Evolutionary conservation across 1,284 basidiomycete genomes (phyloP).

Genomic region (Cerioporus squamosus): DNA sequence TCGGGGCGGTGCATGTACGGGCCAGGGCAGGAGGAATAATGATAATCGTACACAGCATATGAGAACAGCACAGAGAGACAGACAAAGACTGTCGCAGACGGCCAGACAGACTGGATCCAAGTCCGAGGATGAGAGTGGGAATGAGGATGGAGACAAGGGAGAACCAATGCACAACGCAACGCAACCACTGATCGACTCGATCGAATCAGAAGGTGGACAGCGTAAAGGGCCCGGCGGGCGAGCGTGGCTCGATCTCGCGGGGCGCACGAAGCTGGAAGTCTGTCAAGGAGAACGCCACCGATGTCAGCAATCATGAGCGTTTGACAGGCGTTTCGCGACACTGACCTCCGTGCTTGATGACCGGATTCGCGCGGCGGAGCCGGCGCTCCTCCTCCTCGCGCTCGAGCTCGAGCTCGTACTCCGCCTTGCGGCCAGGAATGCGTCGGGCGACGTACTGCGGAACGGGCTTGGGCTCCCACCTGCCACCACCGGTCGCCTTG

Average conservation of each 20-base stretch:
- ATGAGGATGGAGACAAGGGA: neutral
- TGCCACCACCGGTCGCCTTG: conserved; percentile 75
- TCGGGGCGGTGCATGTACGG: neutral
- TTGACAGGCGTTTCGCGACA: neutral
- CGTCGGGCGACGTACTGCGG: conserved; percentile 52
- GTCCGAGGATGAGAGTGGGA: neutral
- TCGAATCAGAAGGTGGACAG: conserved; percentile 59
- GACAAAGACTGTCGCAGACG: conserved; percentile 11
- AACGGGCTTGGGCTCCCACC: conserved; percentile 67
- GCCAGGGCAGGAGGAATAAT: conserved; percentile 7
- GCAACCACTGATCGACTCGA: neutral
- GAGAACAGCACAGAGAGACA: neutral
- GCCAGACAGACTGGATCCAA: neutral
- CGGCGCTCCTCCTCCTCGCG: conserved; percentile 58
- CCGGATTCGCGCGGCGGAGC: conserved; percentile 54
- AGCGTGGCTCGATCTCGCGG: conserved; percentile 46
- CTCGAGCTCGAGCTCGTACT: conserved; percentile 69
- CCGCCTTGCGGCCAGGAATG: conserved; percentile 64
- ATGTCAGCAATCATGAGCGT: conserved; percentile 14
- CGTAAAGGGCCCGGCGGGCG: conserved; percentile 39
- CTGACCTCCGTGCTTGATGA: conserved; percentile 64
- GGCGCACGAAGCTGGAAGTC: conserved; percentile 67
- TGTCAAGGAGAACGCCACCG: conserved; percentile 21
- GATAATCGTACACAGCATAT: conserved; percentile 27
- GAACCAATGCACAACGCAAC: neutral